Percentiles rank a stretch among this genome's conserved stretches.
These are phyloP conservation scores for Phoma herbarum DNA, from an alignment of 2,329 filamentous ascomycete species.

Conservation along the genomic window DNA sequence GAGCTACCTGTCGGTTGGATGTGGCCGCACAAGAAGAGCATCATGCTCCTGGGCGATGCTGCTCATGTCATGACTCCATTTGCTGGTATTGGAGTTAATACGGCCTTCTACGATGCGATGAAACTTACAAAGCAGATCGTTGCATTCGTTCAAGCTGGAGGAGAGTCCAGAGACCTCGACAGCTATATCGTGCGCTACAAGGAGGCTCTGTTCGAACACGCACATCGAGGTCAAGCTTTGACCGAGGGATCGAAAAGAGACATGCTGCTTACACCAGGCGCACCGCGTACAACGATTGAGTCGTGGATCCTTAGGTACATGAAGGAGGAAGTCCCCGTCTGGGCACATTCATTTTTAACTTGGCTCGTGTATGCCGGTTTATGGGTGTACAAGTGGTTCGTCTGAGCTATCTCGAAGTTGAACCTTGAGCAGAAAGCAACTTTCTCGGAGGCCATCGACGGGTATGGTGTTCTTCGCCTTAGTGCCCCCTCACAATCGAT, in stretches of 20 bases:
- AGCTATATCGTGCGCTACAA: slow-evolving; percentile 45
- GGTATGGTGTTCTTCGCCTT: background rate
- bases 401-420: background rate
- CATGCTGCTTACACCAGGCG: slow-evolving; percentile 60
- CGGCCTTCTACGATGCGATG: slow-evolving; percentile 49
- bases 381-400: slow-evolving; percentile 32
- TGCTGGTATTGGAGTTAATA: slow-evolving; percentile 52
- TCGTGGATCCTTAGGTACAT: slow-evolving; percentile 36
- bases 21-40: slow-evolving; percentile 49
- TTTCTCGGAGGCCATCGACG: background rate
- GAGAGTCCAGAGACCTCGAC: slow-evolving; percentile 32
- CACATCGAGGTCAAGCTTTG: slow-evolving; percentile 44
- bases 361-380: slow-evolving; percentile 28
- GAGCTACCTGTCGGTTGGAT: slow-evolving; percentile 52
- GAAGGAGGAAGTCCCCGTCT: slow-evolving; percentile 26
- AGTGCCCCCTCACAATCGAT: background rate
- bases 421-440: background rate
- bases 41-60: slow-evolving; percentile 55
- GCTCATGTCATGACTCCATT: slow-evolving; percentile 54
- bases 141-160: slow-evolving; percentile 25
- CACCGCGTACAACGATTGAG: slow-evolving; percentile 56
- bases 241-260: slow-evolving; percentile 57
- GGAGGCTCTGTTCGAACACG: slow-evolving; percentile 49
- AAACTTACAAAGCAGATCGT: slow-evolving; percentile 48
- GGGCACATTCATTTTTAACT: slow-evolving; percentile 28